Conservation (phyloP, 2,329 filamentous ascomycete genomes). For the Arthrobotrys sinensis region DNA sequence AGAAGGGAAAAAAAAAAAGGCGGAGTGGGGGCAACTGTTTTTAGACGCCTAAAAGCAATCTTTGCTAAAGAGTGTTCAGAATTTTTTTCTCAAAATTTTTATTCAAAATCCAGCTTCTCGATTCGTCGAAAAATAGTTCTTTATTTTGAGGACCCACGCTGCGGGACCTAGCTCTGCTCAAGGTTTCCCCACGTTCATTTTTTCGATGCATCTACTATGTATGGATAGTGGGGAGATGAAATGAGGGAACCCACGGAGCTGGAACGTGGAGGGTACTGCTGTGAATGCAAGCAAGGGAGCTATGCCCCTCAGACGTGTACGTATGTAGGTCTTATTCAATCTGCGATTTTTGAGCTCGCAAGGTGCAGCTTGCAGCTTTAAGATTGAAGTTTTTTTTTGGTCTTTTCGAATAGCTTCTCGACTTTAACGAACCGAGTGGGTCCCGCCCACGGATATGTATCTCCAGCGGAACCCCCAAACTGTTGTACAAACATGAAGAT, state of each 20-base stretch:
- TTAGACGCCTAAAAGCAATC: not conserved
- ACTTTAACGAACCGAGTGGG: conserved; percentile 24
- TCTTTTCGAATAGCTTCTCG: conserved; percentile 26
- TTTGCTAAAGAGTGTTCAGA: not conserved
- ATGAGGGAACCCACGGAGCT: conserved; percentile 59
- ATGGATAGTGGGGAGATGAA: conserved; percentile 54
- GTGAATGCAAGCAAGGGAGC: conserved; percentile 49
- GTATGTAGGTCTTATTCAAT: conserved; percentile 30
- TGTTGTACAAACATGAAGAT: conserved; percentile 28
- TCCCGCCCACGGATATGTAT: conserved; percentile 19
- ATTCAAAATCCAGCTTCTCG: conserved; percentile 46
- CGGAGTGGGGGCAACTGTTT: conserved; percentile 45
- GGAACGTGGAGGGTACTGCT: conserved; percentile 58
- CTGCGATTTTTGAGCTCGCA: conserved; percentile 42
- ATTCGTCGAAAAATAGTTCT: conserved; percentile 47
- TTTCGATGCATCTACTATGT: conserved; percentile 39
- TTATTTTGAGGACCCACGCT: conserved; percentile 37
- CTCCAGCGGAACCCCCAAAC: conserved; percentile 14
- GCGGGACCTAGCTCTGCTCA: conserved; percentile 44
- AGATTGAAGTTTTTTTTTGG: conserved; percentile 34
- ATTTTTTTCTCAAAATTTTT: conserved; percentile 19
- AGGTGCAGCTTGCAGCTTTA: conserved; percentile 49
- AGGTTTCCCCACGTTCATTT: conserved; percentile 60
- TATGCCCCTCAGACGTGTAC: conserved; percentile 33
- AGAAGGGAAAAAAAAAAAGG: conserved; percentile 3